Evolutionary conservation across 1,284 basidiomycete genomes (phyloP).

Genomic region (Entoloma clypeatum): DNA sequence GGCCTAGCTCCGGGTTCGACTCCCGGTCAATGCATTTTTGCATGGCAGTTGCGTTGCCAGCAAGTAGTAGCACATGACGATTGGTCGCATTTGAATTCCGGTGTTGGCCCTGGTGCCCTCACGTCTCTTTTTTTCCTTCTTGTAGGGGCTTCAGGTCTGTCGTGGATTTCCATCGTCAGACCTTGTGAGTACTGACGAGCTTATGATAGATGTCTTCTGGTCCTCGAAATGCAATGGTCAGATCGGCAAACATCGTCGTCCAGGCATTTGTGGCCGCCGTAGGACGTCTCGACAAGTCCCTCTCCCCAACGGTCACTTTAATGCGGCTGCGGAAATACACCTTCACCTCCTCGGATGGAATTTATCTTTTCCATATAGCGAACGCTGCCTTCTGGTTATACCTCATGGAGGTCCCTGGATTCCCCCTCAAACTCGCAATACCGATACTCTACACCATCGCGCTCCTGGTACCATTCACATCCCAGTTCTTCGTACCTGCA

Average conservation of each 20-base stretch:
- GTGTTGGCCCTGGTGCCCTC: too few relatives aligned
- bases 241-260: constrained; percentile 27
- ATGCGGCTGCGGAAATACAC: constrained; percentile 55
- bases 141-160: too few relatives aligned
- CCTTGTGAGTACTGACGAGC: too few relatives aligned
- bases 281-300: constrained; percentile 71
- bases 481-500: constrained; percentile 90
- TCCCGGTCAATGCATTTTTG: constrained; percentile 47
- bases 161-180: too few relatives aligned
- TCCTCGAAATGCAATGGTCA: constrained; percentile 4
- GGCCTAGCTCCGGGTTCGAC: constrained; percentile 47
- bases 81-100: too few relatives aligned
- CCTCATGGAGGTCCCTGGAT: constrained; percentile 71
- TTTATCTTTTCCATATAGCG: constrained; percentile 63
- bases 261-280: constrained; percentile 59
- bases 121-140: too few relatives aligned
- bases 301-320: constrained; percentile 70
- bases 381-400: constrained; percentile 73
- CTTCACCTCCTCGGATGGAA: constrained; percentile 56
- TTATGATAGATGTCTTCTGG: constrained; percentile 4
- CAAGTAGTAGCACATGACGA: too few relatives aligned
- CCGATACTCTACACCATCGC: constrained; percentile 69
- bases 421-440: constrained; percentile 78
- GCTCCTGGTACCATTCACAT: constrained; percentile 82
- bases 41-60: too few relatives aligned